These are phyloP conservation scores for Elongisporangium undulatum DNA, from an alignment of 352 stramenopile genomes.

Conservation along the genomic window DNA sequence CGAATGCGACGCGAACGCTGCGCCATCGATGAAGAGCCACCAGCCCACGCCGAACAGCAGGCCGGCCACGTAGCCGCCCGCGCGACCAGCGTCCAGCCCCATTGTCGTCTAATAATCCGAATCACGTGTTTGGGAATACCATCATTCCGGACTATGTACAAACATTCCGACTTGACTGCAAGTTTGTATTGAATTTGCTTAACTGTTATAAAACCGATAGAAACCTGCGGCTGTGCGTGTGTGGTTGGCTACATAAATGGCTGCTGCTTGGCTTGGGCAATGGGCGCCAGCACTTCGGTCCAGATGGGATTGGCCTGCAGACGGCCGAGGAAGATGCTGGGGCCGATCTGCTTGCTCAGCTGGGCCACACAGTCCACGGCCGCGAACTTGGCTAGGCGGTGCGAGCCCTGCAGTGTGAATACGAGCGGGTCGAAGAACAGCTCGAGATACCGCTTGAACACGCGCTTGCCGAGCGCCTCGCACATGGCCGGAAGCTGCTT, in stretches of 20 bases:
- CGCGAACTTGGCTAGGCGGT: slow-evolving; percentile 65
- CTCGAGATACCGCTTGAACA: slow-evolving; percentile 83
- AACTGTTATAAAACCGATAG: not conserved
- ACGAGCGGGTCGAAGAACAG: slow-evolving; percentile 81
- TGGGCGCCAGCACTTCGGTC: slow-evolving; percentile 48
- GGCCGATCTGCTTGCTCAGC: slow-evolving; percentile 74
- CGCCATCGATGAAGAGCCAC: slow-evolving; percentile 60
- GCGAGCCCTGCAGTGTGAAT: slow-evolving; percentile 71
- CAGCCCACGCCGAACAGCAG: slow-evolving; percentile 51
- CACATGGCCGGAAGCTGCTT: slow-evolving; percentile 78
- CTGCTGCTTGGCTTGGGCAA: slow-evolving; percentile 10
- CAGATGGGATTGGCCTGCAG: slow-evolving; percentile 67
- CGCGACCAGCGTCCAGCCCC: slow-evolving; percentile 26
- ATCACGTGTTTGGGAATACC: not conserved
- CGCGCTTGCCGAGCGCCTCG: slow-evolving; percentile 68
- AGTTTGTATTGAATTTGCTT: not conserved
- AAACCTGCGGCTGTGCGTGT: too few species aligned
- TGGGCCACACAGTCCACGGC: slow-evolving; percentile 70
- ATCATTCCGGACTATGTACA: not conserved
- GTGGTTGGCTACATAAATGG: not conserved
- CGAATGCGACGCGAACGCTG: slow-evolving; percentile 28
- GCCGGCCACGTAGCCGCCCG: slow-evolving; percentile 39
- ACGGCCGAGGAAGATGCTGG: slow-evolving; percentile 76
- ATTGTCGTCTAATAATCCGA: too few species aligned
- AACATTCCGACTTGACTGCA: not conserved